Conservation (phyloP, 768 basidiomycete genomes). For the Suillus variegatus region DNA sequence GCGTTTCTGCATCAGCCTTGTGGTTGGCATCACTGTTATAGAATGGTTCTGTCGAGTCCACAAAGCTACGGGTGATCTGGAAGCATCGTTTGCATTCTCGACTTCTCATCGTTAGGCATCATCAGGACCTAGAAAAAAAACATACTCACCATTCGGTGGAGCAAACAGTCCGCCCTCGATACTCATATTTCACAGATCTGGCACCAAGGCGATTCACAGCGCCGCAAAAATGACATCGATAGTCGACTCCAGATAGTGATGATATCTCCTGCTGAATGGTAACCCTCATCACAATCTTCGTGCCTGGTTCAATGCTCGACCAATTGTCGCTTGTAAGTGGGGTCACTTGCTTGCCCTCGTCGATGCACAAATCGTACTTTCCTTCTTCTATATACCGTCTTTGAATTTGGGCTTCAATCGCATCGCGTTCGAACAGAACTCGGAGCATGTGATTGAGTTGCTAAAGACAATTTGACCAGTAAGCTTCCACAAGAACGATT, state of each 20-base stretch:
- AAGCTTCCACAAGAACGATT: neutral
- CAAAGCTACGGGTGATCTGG: slow-evolving; percentile 12
- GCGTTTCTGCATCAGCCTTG: neutral
- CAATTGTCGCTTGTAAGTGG: slow-evolving; percentile 26
- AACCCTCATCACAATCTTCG: slow-evolving; percentile 27
- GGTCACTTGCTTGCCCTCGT: slow-evolving; percentile 21
- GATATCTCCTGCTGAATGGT: slow-evolving; percentile 17
- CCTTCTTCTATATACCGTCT: slow-evolving; percentile 24
- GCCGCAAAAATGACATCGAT: slow-evolving; percentile 22
- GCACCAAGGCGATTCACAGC: neutral
- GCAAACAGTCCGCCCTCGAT: slow-evolving; percentile 4
- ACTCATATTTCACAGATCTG: neutral
- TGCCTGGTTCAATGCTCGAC: slow-evolving; percentile 27
- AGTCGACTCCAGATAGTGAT: slow-evolving; percentile 5
- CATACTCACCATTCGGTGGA: slow-evolving; percentile 28
- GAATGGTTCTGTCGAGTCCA: no score
- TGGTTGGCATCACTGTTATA: neutral
- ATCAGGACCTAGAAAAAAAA: neutral
- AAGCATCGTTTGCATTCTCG: slow-evolving; percentile 29
- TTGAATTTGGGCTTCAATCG: slow-evolving; percentile 17
- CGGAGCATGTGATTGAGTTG: slow-evolving; percentile 13
- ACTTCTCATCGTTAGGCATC: slow-evolving; percentile 13
- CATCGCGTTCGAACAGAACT: slow-evolving; percentile 18
- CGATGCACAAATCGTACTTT: slow-evolving; percentile 27
- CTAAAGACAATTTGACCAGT: neutral